A percentile compares a stretch with the other conserved stretches of the same genome.
Conservation (phyloP, 2,329 filamentous ascomycete species). For the Raffaelea albimanens region DNA sequence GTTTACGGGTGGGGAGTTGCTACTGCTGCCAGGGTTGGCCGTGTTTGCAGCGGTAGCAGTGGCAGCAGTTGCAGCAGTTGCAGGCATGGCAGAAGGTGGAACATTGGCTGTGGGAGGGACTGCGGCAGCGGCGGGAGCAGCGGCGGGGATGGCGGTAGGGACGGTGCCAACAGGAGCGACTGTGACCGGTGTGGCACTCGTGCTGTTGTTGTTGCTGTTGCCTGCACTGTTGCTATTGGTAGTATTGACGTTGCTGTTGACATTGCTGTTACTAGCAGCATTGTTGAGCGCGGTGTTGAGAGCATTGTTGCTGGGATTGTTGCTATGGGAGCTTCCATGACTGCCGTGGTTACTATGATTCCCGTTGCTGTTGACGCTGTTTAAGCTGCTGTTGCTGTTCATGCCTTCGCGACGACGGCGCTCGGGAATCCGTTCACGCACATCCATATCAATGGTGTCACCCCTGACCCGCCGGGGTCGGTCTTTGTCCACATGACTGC, state of each 20-base stretch:
- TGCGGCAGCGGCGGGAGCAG: background rate
- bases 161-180: background rate
- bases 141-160: background rate
- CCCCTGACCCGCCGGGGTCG: conserved; percentile 23
- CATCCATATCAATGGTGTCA: conserved; percentile 15
- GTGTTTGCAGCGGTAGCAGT: too few relatives aligned
- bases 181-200: background rate
- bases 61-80: too few relatives aligned
- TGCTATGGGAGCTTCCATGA: background rate
- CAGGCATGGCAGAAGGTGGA: too few relatives aligned
- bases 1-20: too few relatives aligned
- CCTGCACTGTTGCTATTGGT: background rate
- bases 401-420: background rate
- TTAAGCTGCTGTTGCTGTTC: conserved; percentile 3
- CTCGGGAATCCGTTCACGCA: conserved; percentile 8
- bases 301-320: background rate
- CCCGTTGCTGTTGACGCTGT: conserved; percentile 1
- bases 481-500: conserved; percentile 41
- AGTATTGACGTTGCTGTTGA: background rate
- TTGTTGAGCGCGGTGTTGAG: background rate
- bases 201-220: background rate
- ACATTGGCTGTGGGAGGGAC: background rate
- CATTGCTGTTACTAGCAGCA: background rate
- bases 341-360: background rate
- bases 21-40: too few relatives aligned